These are phyloP conservation scores for Auricularia auricula-judae DNA, from an alignment of 768 basidiomycete genomes.

Conservation along the genomic window DNA sequence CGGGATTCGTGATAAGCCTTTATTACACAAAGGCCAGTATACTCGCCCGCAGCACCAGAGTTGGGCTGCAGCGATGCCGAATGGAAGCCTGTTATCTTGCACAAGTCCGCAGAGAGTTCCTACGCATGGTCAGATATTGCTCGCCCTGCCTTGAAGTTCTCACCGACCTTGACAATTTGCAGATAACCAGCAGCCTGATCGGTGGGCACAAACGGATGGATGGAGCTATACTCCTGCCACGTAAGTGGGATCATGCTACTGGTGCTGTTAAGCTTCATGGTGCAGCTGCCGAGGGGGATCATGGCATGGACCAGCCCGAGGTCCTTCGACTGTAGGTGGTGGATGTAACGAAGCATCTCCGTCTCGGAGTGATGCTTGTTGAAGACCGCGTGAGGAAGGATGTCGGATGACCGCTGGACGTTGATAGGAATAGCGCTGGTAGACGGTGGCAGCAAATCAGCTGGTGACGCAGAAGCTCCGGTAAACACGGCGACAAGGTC, in stretches of 20 bases:
- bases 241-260: slow-evolving; percentile 96
- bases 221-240: slow-evolving; percentile 80
- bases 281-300: slow-evolving; percentile 93
- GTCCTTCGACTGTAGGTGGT: slow-evolving; percentile 89
- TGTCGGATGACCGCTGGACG: slow-evolving; percentile 53
- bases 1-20: slow-evolving; percentile 88
- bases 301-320: slow-evolving; percentile 90
- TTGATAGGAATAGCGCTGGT: slow-evolving; percentile 38
- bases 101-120: slow-evolving; percentile 87
- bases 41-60: slow-evolving; percentile 97
- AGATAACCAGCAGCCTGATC: slow-evolving; percentile 87
- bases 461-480: slow-evolving; percentile 7
- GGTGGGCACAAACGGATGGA: slow-evolving; percentile 88
- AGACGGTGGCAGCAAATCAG: not conserved
- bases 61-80: slow-evolving; percentile 97
- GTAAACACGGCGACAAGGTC: slow-evolving; percentile 75
- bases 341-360: slow-evolving; percentile 94
- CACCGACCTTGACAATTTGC: slow-evolving; percentile 58
- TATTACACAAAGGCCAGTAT: slow-evolving; percentile 89
- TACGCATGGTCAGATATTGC: slow-evolving; percentile 18
- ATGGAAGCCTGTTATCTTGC: slow-evolving; percentile 93
- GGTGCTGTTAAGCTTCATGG: slow-evolving; percentile 97
- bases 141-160: not conserved
- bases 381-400: slow-evolving; percentile 82
- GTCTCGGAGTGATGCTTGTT: slow-evolving; percentile 98